A percentile compares a stretch with the other conserved stretches of the same genome.
phyloP scores from a whole-genome alignment of 805 yeast species.

The Sugiyamaella mastotermitis region DNA sequence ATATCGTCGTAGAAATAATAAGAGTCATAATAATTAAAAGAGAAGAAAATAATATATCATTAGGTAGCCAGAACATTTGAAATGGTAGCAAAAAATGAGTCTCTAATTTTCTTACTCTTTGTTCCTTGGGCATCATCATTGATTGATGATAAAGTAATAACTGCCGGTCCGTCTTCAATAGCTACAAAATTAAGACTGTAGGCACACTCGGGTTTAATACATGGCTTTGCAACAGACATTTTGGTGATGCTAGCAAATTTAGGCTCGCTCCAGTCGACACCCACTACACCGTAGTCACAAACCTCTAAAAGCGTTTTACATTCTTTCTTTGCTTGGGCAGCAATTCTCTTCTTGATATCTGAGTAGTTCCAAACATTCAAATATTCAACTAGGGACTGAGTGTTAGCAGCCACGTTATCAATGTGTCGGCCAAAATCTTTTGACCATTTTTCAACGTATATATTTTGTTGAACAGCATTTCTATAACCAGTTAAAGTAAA shows the following conservation, averaged over 20 bases:
- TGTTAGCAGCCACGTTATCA: not conserved
- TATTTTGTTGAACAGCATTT: not conserved
- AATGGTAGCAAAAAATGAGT: constrained; percentile 6
- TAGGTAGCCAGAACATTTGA: constrained; percentile 7
- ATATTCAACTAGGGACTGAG: no score
- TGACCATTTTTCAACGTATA: constrained; percentile 10
- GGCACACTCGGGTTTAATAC: not conserved
- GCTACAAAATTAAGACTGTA: constrained; percentile 5
- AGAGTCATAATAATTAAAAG: not conserved
- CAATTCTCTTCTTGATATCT: constrained; percentile 4
- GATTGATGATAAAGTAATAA: constrained; percentile 5
- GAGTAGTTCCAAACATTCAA: constrained; percentile 1
- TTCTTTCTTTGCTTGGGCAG: not conserved
- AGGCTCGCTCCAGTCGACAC: no score
- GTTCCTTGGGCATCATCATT: not conserved
- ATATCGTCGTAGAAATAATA: constrained; percentile 1
- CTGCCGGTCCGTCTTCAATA: constrained; percentile 8
- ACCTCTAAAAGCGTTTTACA: constrained; percentile 6
- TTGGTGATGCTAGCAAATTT: no score
- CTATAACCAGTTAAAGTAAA: constrained; percentile 1
- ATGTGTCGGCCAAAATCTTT: constrained; percentile 1
- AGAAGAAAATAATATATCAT: not conserved
- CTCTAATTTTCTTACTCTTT: constrained; percentile 5
- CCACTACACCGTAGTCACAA: constrained; percentile 7
- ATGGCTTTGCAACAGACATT: constrained; percentile 6